These are phyloP conservation scores for Euphorbia celastroides DNA, from an alignment of 441 rosid species.

Conservation along the genomic window DNA sequence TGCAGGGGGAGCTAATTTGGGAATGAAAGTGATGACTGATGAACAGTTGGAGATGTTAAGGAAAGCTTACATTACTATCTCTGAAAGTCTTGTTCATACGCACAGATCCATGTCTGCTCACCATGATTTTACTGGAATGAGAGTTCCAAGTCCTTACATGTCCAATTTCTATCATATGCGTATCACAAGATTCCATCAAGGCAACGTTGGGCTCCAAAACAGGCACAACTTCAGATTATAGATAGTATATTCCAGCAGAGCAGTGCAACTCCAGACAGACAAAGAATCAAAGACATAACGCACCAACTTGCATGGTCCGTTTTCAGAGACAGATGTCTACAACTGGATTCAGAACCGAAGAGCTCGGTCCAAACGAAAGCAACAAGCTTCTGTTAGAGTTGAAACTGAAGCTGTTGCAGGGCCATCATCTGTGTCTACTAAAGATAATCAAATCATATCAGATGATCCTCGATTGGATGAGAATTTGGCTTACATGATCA, in stretches of 20 bases:
- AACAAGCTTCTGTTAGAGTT: conserved; percentile 19
- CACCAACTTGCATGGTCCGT: conserved; percentile 59
- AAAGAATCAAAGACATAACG: conserved; percentile 64
- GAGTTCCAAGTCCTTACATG: conserved; percentile 43
- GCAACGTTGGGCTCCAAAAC: conserved; percentile 83
- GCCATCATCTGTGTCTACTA: conserved; percentile 16
- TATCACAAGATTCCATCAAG: conserved; percentile 51
- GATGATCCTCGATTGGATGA: conserved; percentile 32
- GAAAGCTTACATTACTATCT: conserved; percentile 56
- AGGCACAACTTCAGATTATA: conserved; percentile 60
- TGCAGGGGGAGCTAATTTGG: no score
- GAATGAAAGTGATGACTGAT: conserved; percentile 77
- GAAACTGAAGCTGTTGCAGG: conserved; percentile 29
- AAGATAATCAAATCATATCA: conserved; percentile 27
- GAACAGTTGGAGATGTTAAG: conserved; percentile 80
- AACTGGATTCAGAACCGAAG: conserved; percentile 88
- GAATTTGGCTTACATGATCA: conserved; percentile 15
- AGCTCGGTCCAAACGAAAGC: conserved; percentile 69
- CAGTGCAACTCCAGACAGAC: conserved; percentile 57
- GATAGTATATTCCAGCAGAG: conserved; percentile 56
- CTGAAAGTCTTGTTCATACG: conserved; percentile 70
- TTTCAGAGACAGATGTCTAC: conserved; percentile 72
- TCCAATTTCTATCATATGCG: conserved; percentile 35
- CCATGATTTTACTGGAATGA: conserved; percentile 37
- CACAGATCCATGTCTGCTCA: conserved; percentile 49